Evolutionary conservation across 176 grass and related monocot species (phyloP).

Genomic region (Elymus sibiricus): DNA sequence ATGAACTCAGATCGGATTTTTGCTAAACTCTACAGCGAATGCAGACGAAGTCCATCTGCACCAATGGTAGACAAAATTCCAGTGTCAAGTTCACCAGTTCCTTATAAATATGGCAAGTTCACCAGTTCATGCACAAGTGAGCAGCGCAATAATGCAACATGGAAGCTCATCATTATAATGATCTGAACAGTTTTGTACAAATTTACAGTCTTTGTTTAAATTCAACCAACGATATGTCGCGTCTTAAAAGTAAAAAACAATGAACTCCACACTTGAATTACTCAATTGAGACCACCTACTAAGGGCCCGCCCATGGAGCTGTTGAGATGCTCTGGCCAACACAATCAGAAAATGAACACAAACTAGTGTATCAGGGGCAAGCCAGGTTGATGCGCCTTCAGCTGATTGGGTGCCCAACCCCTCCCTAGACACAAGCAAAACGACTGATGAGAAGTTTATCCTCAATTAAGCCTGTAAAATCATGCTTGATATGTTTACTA

Average conservation of each 20-base stretch:
- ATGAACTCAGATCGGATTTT: no score
- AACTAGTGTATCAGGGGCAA: background rate
- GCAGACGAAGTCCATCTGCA: background rate
- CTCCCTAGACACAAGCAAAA: slow-evolving; percentile 25
- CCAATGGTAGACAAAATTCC: background rate
- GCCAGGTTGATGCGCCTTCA: background rate
- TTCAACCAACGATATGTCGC: background rate
- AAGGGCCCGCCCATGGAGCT: background rate
- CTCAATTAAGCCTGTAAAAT: background rate
- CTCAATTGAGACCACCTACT: background rate
- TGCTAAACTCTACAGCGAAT: background rate
- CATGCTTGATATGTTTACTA: slow-evolving; percentile 16
- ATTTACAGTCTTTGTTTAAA: background rate
- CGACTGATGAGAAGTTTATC: slow-evolving; percentile 19
- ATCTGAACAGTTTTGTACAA: background rate
- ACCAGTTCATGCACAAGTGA: background rate
- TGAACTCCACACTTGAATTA: background rate
- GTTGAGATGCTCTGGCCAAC: background rate
- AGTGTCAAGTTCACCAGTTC: background rate
- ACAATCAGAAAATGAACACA: background rate
- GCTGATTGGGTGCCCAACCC: background rate
- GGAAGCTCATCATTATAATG: background rate
- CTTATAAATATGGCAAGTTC: no score
- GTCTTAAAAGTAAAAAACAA: background rate
- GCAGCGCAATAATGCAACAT: slow-evolving; percentile 6